A percentile compares a stretch with the other conserved stretches of the same genome.
These are phyloP conservation scores for Kurtzmaniella quercitrusa DNA, from an alignment of 1,139 yeast genomes.

Conservation along the genomic window DNA sequence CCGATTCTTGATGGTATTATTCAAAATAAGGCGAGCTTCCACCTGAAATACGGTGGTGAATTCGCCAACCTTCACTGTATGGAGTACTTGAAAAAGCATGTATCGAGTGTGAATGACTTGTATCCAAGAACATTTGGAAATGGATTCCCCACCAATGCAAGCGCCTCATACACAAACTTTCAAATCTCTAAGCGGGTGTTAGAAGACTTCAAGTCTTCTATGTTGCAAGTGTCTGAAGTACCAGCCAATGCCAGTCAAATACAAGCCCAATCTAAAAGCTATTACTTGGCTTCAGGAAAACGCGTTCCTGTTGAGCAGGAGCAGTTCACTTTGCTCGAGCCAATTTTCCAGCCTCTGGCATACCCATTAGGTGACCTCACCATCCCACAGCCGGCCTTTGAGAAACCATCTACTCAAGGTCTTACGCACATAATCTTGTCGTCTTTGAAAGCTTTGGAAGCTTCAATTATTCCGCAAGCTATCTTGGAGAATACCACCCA, in stretches of 20 bases:
- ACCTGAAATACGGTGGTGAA: conserved; percentile 67
- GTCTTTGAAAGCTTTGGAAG: conserved; percentile 34
- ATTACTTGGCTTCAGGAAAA: conserved; percentile 46
- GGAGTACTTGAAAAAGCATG: conserved; percentile 31
- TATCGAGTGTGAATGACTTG: conserved; percentile 18
- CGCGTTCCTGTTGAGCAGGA: conserved; percentile 38
- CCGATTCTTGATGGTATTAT: conserved; percentile 72
- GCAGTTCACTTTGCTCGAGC: conserved; percentile 45
- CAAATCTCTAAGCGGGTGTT: conserved; percentile 37
- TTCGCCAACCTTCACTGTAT: conserved; percentile 55
- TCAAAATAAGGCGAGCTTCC: conserved; percentile 55
- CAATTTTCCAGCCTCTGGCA: conserved; percentile 51
- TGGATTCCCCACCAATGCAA: conserved; percentile 9
- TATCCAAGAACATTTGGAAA: conserved; percentile 21
- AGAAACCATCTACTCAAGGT: conserved; percentile 39
- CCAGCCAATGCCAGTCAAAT: conserved; percentile 15
- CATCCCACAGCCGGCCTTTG: conserved; percentile 36
- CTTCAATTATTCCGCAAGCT: conserved; percentile 22
- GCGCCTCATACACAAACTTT: conserved; percentile 47
- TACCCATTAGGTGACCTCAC: conserved; percentile 28
- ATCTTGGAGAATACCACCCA: conserved; percentile 12
- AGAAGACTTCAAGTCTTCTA: conserved; percentile 48
- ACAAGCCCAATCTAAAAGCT: conserved; percentile 22
- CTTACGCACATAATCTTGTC: conserved; percentile 37
- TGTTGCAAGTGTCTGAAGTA: conserved; percentile 29